Percentiles rank a stretch among this genome's conserved stretches.
These are phyloP conservation scores for Prunus dulcis DNA, from an alignment of 306 rosid genomes.

Conservation along the genomic window DNA sequence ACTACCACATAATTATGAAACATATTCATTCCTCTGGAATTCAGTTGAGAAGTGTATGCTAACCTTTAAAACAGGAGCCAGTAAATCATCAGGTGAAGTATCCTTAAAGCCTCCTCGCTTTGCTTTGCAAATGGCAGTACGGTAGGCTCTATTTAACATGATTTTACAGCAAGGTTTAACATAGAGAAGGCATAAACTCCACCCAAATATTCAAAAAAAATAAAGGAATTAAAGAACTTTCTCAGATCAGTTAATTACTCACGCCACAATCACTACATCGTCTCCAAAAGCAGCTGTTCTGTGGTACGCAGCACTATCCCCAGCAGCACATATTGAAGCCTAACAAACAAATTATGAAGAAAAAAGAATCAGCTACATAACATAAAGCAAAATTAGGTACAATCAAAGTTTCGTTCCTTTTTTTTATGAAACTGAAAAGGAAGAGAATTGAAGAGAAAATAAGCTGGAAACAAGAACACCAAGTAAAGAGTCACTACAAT, in stretches of 20 bases:
- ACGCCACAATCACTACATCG: slow-evolving; percentile 93
- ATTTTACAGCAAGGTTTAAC: slow-evolving; percentile 5
- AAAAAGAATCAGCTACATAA: background rate
- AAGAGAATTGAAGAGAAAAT: background rate
- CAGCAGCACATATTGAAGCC: slow-evolving; percentile 72
- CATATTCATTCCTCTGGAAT: background rate
- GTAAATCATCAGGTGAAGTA: slow-evolving; percentile 82
- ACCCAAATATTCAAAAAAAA: background rate
- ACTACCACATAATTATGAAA: background rate
- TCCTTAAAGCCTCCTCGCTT: slow-evolving; percentile 90
- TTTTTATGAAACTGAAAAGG: background rate
- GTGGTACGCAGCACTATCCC: slow-evolving; percentile 37
- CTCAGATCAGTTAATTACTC: slow-evolving; percentile 5
- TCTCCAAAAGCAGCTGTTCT: slow-evolving; percentile 53
- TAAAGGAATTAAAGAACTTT: background rate
- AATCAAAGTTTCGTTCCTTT: background rate
- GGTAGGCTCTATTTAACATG: slow-evolving; percentile 52
- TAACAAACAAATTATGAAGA: slow-evolving; percentile 14
- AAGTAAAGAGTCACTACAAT: background rate
- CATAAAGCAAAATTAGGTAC: background rate
- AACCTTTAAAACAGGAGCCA: slow-evolving; percentile 83
- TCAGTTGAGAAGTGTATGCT: slow-evolving; percentile 10
- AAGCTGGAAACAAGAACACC: too few species aligned
- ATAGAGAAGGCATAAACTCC: background rate
- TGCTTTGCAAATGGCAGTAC: slow-evolving; percentile 87